Evolutionary conservation across 495 filamentous ascomycete species (phyloP), one percentile per base, ranked within the genome.

Genomic region (Penicillium goetzii): DNA sequence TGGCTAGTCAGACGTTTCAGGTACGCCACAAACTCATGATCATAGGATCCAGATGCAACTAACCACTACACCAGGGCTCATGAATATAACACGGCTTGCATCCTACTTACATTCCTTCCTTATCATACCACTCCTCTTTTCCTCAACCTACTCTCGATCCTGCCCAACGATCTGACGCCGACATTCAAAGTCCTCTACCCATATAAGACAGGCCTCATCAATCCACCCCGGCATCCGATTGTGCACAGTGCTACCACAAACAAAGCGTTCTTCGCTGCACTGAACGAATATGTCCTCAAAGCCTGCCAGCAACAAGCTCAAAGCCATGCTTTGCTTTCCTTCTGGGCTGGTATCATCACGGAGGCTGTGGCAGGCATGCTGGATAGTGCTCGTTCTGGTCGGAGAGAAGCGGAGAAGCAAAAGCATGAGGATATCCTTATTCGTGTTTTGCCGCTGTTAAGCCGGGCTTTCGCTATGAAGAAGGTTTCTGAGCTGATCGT

Each of bases 1-100:
- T 99, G 95, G 95, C 83, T 97, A 25, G 83, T 99, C 33, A 82
- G 95, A 69, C 84, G 93, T 61, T 99, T 98, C 65, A 85, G 92
- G 93, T 97, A 79, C 30, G 84, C 45, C 33, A 51, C 12, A 10
- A n/a, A 25, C 10, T 3, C 3, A n/a, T 12, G 30, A 26, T 49
- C 12, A 40, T 54, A 21, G 19, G 41, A n/a, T 54, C 47, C 23
- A 28, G 23, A 23, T 33, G 5, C 26, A 23, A 59, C 80, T 85
- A 69, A 84, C 49, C 64, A 30, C 10, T 59, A 5, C 19, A 2
- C 36, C 64, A 97, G 95, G 61, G 81, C 95, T 30, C 95, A 98
- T 72, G 92, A 97, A 71, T 88, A 91, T 70, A 98, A 97, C 71
- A 93, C 92, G 0, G 79, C 84, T 1, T 85, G 82, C 49, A 78